Conservation (phyloP, 179 eudicot genomes). For the Drosera spatulata region DNA sequence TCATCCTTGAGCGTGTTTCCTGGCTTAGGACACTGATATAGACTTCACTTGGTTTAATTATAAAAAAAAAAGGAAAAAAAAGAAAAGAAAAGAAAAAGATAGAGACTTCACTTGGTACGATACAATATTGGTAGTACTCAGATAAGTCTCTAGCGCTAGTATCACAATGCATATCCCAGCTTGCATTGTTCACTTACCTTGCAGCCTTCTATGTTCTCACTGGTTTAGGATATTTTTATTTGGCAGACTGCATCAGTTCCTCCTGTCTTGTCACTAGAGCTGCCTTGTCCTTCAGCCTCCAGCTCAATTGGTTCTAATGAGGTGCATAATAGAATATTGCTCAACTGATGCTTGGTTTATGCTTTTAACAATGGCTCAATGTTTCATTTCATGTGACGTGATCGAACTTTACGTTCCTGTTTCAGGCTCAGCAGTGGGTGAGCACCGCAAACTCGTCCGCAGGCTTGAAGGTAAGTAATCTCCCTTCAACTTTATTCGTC, state of each 20-base stretch:
- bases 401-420: neutral
- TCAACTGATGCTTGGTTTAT: too few relatives aligned
- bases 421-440: conserved; percentile 25
- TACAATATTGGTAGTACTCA: neutral
- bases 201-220: neutral
- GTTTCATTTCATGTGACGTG: too few relatives aligned
- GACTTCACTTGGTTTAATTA: too few relatives aligned
- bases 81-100: too few relatives aligned
- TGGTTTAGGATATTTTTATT: neutral
- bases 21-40: too few relatives aligned
- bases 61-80: too few relatives aligned
- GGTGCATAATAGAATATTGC: conserved; percentile 19
- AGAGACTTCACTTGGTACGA: too few relatives aligned
- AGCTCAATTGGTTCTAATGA: conserved; percentile 26
- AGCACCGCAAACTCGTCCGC: conserved; percentile 27
- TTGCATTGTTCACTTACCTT: neutral
- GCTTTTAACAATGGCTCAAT: too few relatives aligned
- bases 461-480: conserved; percentile 40
- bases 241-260: conserved; percentile 63
- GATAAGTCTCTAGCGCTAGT: neutral
- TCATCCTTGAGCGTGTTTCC: too few relatives aligned
- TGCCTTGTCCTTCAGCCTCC: conserved; percentile 50
- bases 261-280: conserved; percentile 26
- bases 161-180: neutral
- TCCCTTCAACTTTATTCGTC: neutral